Conservation (phyloP, 306 rosid species). For the Pyrus bretschneideri region DNA sequence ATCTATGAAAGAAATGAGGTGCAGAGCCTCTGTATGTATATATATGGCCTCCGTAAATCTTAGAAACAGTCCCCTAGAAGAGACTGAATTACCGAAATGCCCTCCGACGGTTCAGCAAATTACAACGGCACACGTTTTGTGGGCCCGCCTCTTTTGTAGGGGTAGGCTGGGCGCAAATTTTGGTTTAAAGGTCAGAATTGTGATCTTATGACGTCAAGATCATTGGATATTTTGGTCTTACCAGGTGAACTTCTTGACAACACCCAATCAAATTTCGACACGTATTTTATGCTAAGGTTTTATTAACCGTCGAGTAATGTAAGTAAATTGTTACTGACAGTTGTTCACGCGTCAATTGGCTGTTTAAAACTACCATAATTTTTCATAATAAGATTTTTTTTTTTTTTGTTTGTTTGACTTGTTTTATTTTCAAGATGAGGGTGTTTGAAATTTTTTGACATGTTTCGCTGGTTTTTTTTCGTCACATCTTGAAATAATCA, state of each 20-base stretch:
- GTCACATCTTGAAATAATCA: not conserved
- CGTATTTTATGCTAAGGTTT: not conserved
- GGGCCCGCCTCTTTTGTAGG: not conserved
- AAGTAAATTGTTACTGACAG: too few species aligned
- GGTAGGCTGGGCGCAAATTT: not conserved
- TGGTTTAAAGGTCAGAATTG: not conserved
- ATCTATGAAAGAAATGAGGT: not conserved
- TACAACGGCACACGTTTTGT: constrained; percentile 14
- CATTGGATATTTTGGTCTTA: not conserved
- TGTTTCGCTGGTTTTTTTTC: not conserved
- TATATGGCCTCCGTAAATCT: not conserved
- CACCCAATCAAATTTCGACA: not conserved
- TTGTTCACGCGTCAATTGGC: too few species aligned
- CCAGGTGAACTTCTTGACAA: not conserved
- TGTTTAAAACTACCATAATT: not conserved
- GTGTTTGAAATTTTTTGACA: too few species aligned
- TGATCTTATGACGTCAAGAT: not conserved
- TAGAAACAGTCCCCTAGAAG: not conserved
- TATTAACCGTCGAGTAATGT: not conserved
- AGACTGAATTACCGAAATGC: not conserved
- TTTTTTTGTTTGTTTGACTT: not conserved
- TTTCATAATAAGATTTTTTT: too few species aligned
- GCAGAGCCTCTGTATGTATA: not conserved
- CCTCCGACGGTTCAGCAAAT: not conserved
- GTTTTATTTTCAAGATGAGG: not conserved